These are phyloP conservation scores for Dioscorea dumetorum DNA, from an alignment of 106 monocot species.

Conservation along the genomic window DNA sequence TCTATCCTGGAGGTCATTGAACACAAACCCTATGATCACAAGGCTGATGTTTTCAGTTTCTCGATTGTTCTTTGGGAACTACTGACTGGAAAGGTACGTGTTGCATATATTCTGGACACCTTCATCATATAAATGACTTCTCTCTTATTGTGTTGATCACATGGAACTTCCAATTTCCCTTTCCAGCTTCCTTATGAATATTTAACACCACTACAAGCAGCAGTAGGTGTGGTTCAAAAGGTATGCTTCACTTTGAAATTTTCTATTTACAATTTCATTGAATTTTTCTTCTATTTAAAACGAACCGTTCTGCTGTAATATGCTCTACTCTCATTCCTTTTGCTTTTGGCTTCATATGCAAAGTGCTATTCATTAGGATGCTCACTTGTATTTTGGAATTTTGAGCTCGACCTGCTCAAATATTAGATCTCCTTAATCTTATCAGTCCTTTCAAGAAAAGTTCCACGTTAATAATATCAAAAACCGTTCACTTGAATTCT, in stretches of 20 bases:
- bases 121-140: too few species aligned
- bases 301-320: background rate
- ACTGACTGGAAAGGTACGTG: conserved; percentile 71
- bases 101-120: background rate
- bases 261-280: too few species aligned
- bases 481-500: too few species aligned
- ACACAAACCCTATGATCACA: conserved; percentile 94
- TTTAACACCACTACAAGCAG: conserved; percentile 86
- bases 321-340: background rate
- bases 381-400: too few species aligned
- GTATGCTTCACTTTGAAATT: conserved; percentile 17
- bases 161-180: background rate
- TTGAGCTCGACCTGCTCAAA: too few species aligned
- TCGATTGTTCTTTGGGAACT: conserved; percentile 83
- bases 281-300: too few species aligned
- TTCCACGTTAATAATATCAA: too few species aligned
- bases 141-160: conserved; percentile 1
- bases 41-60: conserved; percentile 97
- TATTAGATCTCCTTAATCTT: too few species aligned
- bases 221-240: conserved; percentile 94
- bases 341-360: background rate
- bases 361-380: too few species aligned
- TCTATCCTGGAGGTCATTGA: conserved; percentile 73
- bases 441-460: too few species aligned
- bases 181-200: conserved; percentile 82